phyloP scores from a whole-genome alignment of 768 basidiomycete species.

The Termitomyces titanicus region DNA sequence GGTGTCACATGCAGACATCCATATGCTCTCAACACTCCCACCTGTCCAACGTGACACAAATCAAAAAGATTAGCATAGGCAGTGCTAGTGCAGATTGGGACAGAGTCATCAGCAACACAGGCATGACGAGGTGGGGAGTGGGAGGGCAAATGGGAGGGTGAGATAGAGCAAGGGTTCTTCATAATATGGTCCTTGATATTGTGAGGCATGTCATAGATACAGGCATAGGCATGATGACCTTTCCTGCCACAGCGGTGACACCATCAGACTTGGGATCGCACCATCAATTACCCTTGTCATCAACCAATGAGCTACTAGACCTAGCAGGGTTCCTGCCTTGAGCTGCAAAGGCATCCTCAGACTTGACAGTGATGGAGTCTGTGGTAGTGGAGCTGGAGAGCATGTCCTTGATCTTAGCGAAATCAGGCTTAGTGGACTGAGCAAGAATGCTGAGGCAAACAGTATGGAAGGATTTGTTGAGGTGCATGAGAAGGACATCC shows the following conservation, averaged over 20 bases:
- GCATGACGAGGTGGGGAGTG: background rate
- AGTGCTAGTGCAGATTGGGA: background rate
- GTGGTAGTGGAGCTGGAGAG: slow-evolving; percentile 9
- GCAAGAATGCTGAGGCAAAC: slow-evolving; percentile 14
- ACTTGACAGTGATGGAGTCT: background rate
- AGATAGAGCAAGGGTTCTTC: background rate
- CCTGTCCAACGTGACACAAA: background rate
- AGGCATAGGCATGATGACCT: no score
- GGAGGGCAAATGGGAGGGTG: background rate
- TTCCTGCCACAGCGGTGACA: no score
- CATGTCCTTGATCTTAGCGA: slow-evolving; percentile 11
- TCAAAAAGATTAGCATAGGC: background rate
- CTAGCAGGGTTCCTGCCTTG: background rate
- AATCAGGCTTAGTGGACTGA: slow-evolving; percentile 9
- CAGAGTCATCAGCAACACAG: background rate
- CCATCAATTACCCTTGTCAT: background rate
- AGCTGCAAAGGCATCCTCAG: background rate
- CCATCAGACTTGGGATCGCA: background rate
- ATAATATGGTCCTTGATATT: background rate
- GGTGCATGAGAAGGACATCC: slow-evolving; percentile 19
- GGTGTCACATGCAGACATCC: background rate
- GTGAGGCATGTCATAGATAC: no score
- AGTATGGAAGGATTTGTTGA: slow-evolving; percentile 13
- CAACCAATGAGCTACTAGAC: background rate
- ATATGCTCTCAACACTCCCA: background rate